phyloP scores from a whole-genome alignment of 352 stramenopile species.

The Phytophthora hybrid region DNA sequence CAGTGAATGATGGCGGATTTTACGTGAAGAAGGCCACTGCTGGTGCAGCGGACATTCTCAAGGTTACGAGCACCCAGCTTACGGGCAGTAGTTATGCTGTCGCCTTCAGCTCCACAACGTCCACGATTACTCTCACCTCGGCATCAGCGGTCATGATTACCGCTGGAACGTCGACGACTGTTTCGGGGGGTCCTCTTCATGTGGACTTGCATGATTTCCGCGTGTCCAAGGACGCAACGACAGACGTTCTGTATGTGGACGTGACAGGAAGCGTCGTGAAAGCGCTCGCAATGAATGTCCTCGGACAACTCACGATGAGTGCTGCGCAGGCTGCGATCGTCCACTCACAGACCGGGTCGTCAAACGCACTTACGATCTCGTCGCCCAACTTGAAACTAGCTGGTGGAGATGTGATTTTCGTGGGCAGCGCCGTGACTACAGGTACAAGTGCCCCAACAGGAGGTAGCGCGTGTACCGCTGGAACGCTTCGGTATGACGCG shows the following conservation, averaged over 20 bases:
- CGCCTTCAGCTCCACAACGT: slow-evolving; percentile 50
- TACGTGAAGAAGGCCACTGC: slow-evolving; percentile 51
- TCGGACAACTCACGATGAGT: slow-evolving; percentile 41
- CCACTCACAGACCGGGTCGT: slow-evolving; percentile 33
- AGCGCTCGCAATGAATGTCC: slow-evolving; percentile 31
- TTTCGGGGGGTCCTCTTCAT: slow-evolving; percentile 53
- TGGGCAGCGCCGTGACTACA: slow-evolving; percentile 31
- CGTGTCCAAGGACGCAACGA: slow-evolving; percentile 37
- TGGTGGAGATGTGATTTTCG: slow-evolving; percentile 41
- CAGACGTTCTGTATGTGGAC: slow-evolving; percentile 48
- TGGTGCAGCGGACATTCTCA: slow-evolving; percentile 45
- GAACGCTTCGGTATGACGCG: slow-evolving; percentile 45
- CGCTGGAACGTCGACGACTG: slow-evolving; percentile 42
- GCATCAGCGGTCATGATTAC: slow-evolving; percentile 54
- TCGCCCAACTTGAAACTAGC: slow-evolving; percentile 49
- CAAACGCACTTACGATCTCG: slow-evolving; percentile 46
- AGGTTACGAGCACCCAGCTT: slow-evolving; percentile 42
- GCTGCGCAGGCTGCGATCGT: slow-evolving; percentile 39
- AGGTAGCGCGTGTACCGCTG: slow-evolving; percentile 28
- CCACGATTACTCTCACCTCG: slow-evolving; percentile 52
- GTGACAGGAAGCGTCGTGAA: slow-evolving; percentile 34
- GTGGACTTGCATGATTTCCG: slow-evolving; percentile 59
- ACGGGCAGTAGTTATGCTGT: slow-evolving; percentile 47
- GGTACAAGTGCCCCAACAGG: slow-evolving; percentile 27
- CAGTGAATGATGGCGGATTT: slow-evolving; percentile 39